phyloP scores from a whole-genome alignment of 176 grass and related monocot genomes.

The Zoysia pacifica region DNA sequence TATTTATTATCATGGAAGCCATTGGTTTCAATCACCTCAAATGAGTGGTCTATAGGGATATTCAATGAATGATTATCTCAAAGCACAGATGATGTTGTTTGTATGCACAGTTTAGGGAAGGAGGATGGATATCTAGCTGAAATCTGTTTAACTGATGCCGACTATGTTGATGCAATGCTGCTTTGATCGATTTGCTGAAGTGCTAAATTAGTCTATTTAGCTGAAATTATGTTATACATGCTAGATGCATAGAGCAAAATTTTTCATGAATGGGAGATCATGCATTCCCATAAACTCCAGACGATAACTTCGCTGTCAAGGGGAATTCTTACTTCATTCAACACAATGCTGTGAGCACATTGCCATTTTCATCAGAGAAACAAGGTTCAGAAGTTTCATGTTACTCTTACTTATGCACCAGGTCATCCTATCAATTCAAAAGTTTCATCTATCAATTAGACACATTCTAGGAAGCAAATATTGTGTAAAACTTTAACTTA shows the following conservation, averaged over 20 bases:
- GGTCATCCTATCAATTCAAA: no score
- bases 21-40: conserved; percentile 16
- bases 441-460: background rate
- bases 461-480: background rate
- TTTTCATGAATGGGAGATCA: background rate
- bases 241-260: background rate
- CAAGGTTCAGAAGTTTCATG: no score
- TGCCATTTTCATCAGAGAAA: background rate
- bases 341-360: background rate
- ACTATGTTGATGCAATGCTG: background rate
- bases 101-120: background rate
- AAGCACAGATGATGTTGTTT: background rate
- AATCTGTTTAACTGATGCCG: background rate
- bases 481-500: background rate
- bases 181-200: background rate
- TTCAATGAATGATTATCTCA: background rate
- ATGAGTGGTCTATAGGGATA: background rate
- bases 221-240: background rate
- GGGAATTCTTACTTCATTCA: background rate
- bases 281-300: background rate
- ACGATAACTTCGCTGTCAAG: background rate
- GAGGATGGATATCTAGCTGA: background rate
- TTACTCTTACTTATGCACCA: no score
- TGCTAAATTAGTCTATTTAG: background rate
- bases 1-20: background rate